phyloP scores from a whole-genome alignment of 495 filamentous ascomycete genomes.

The Recurvomyces mirabilis region DNA sequence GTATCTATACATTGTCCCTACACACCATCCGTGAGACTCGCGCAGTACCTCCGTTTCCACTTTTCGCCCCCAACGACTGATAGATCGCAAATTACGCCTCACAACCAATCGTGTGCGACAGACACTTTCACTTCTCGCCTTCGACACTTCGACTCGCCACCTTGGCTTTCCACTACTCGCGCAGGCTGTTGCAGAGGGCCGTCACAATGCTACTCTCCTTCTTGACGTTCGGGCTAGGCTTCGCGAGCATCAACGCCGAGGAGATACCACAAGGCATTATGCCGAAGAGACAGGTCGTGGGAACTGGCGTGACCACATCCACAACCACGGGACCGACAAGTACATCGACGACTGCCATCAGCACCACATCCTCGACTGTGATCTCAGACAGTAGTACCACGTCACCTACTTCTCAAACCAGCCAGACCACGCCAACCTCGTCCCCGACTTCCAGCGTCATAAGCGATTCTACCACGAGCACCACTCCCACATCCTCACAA shows the following conservation, averaged over 20 bases:
- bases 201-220: too few relatives aligned
- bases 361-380: neutral
- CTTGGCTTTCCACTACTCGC: too few relatives aligned
- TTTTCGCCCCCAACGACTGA: too few relatives aligned
- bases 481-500: neutral
- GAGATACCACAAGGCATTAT: constrained; percentile 18
- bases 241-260: constrained; percentile 15
- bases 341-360: neutral
- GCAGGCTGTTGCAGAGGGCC: too few relatives aligned
- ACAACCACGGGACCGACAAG: neutral
- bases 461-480: neutral
- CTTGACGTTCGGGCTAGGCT: constrained; percentile 10
- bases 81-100: too few relatives aligned
- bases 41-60: too few relatives aligned
- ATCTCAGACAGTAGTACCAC: neutral
- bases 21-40: too few relatives aligned
- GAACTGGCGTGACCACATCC: constrained; percentile 4
- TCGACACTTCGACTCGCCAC: too few relatives aligned
- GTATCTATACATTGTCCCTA: too few relatives aligned
- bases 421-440: neutral
- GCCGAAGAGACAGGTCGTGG: constrained; percentile 18
- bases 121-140: too few relatives aligned
- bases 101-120: too few relatives aligned
- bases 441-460: neutral
- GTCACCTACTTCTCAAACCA: neutral